Conservation (phyloP, 257 asterid genomes). For the Rauvolfia tetraphylla region DNA sequence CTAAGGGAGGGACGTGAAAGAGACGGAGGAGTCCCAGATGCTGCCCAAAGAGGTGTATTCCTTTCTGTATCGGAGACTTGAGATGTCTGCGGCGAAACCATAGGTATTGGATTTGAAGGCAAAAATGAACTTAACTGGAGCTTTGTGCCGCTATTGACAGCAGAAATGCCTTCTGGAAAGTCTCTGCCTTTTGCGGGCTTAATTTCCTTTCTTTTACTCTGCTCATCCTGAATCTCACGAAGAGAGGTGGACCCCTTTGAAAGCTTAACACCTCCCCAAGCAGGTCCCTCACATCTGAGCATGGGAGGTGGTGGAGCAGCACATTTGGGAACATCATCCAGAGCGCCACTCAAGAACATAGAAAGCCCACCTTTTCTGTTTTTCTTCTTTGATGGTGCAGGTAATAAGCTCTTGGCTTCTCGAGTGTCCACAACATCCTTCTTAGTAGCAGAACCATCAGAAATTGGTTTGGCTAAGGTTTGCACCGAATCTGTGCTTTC, state of each 20-base stretch:
- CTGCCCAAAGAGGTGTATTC: conserved; percentile 92
- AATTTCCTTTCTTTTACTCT: conserved; percentile 54
- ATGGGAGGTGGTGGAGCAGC: conserved; percentile 44
- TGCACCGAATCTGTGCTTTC: conserved; percentile 37
- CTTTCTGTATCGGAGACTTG: conserved; percentile 60
- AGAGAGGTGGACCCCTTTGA: conserved; percentile 58
- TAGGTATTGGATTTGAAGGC: conserved; percentile 60
- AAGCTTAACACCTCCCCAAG: conserved; percentile 92
- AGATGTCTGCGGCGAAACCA: conserved; percentile 39
- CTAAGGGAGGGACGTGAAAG: conserved; percentile 82
- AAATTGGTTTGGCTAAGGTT: conserved; percentile 23
- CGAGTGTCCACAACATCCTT: conserved; percentile 31
- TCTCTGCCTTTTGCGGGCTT: conserved; percentile 39
- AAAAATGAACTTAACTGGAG: conserved; percentile 53
- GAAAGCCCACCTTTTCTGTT: conserved; percentile 91
- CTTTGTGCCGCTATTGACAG: conserved; percentile 39
- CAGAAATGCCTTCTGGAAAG: conserved; percentile 39
- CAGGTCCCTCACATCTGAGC: conserved; percentile 77
- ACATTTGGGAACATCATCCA: conserved; percentile 64
- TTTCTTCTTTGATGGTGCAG: conserved; percentile 67
- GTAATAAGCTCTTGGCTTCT: conserved; percentile 27
- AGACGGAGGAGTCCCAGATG: conserved; percentile 83
- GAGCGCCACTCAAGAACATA: conserved; percentile 92
- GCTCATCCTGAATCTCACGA: conserved; percentile 84
- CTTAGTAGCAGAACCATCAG: conserved; percentile 32